These are phyloP conservation scores for Kokia cookei DNA, from an alignment of 441 rosid species.

Conservation along the genomic window DNA sequence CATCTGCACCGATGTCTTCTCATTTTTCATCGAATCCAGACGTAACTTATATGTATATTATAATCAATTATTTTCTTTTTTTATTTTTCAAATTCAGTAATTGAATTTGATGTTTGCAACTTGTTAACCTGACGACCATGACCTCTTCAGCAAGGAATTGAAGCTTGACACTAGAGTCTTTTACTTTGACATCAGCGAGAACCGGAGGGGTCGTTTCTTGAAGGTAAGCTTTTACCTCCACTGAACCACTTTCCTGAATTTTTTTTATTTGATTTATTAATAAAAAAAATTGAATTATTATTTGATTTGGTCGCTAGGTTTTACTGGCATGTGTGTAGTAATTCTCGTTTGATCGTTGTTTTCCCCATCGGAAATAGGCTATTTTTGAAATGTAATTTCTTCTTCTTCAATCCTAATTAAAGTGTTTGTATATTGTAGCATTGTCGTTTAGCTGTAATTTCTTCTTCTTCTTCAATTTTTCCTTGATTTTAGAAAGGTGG, in stretches of 20 bases:
- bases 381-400: background rate
- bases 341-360: background rate
- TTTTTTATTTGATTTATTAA: no score
- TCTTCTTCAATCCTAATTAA: background rate
- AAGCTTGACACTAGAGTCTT: no score
- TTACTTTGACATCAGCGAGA: no score
- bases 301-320: background rate
- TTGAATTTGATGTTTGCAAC: background rate
- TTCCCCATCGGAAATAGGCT: background rate
- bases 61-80: background rate
- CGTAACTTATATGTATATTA: background rate
- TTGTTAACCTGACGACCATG: no score
- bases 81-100: background rate
- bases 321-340: background rate
- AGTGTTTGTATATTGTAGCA: background rate
- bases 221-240: no score
- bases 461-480: constrained; percentile 50
- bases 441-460: background rate
- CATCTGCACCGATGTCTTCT: constrained; percentile 36
- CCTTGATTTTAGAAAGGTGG: constrained; percentile 83
- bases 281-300: no score
- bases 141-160: no score
- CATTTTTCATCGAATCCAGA: constrained; percentile 49
- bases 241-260: no score
- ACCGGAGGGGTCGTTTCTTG: no score